A percentile compares a stretch with the other conserved stretches of the same genome.
Conservation (phyloP, 2,329 filamentous ascomycete genomes). For the Calcarisporium arbuscula region DNA sequence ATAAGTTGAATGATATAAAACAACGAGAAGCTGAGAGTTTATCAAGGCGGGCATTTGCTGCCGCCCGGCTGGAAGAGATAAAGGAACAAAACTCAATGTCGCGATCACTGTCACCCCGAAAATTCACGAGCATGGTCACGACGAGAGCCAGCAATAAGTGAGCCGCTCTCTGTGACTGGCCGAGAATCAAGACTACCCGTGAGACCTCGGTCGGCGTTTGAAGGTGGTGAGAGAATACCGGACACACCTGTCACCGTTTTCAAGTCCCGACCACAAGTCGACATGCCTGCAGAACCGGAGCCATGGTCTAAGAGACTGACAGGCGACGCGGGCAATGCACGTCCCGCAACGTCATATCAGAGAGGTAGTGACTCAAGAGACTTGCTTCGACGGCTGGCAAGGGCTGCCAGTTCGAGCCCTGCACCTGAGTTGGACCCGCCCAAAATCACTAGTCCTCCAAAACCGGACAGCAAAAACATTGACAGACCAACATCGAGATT, state of each 20-base stretch:
- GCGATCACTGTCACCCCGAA: slow-evolving; percentile 36
- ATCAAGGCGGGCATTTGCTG: slow-evolving; percentile 41
- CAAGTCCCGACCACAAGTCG: slow-evolving; percentile 12
- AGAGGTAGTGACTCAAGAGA: slow-evolving; percentile 38
- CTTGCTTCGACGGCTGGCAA: slow-evolving; percentile 41
- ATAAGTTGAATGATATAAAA: slow-evolving; percentile 44
- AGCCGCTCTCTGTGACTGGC: no score
- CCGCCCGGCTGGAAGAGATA: slow-evolving; percentile 46
- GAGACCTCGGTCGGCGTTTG: slow-evolving; percentile 19
- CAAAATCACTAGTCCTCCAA: no score
- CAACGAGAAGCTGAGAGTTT: slow-evolving; percentile 36
- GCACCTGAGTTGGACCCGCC: slow-evolving; percentile 14
- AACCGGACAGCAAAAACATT: slow-evolving; percentile 7
- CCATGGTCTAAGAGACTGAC: background rate
- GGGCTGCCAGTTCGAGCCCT: slow-evolving; percentile 40
- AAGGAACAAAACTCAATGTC: slow-evolving; percentile 42
- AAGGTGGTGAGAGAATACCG: slow-evolving; percentile 26
- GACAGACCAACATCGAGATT: no score
- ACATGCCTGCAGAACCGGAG: background rate
- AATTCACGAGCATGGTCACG: slow-evolving; percentile 12
- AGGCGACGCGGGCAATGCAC: no score
- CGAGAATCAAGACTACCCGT: slow-evolving; percentile 12
- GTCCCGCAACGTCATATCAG: no score
- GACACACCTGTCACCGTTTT: slow-evolving; percentile 36
- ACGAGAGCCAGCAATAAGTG: slow-evolving; percentile 1